Conservation (phyloP, 1,284 basidiomycete genomes). For the Cutaneotrichosporon cavernicola region DNA sequence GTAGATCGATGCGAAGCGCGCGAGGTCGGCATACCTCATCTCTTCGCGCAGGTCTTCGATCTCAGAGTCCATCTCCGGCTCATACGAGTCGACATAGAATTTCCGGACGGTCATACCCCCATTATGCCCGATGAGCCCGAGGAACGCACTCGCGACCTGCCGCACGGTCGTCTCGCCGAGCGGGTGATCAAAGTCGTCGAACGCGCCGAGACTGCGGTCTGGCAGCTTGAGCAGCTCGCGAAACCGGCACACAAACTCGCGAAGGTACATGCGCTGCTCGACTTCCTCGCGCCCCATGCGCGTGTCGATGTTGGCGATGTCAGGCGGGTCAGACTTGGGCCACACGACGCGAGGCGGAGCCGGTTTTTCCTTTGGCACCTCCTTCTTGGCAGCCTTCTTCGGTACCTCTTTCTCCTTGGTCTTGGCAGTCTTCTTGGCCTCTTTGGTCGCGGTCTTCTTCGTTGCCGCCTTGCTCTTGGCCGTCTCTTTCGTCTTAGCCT, state of each 20-base stretch:
- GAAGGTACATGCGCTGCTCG: conserved; percentile 42
- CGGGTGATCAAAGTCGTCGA: conserved; percentile 50
- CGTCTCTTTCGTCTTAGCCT: conserved; percentile 15
- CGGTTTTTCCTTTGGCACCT: conserved; percentile 18
- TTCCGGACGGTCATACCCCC: background rate
- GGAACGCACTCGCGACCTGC: conserved; percentile 38
- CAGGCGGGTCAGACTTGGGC: conserved; percentile 30
- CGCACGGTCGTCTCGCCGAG: conserved; percentile 43
- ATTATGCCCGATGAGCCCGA: conserved; percentile 35
- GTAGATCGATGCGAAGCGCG: conserved; percentile 40
- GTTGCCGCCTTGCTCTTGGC: conserved; percentile 5
- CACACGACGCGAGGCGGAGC: background rate
- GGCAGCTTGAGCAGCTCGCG: conserved; percentile 34
- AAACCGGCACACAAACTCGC: conserved; percentile 46
- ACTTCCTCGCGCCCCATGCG: conserved; percentile 33
- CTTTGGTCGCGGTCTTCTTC: conserved; percentile 13
- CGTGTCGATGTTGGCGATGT: conserved; percentile 38
- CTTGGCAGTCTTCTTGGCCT: conserved; percentile 13
- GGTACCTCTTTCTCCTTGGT: conserved; percentile 9
- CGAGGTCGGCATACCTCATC: conserved; percentile 45
- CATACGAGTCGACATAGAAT: background rate
- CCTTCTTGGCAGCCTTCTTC: conserved; percentile 15
- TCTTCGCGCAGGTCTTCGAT: conserved; percentile 37
- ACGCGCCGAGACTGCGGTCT: conserved; percentile 36
- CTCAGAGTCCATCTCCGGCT: background rate